phyloP scores from a whole-genome alignment of 495 filamentous ascomycete genomes.

The Aspergillus egyptiacus region DNA sequence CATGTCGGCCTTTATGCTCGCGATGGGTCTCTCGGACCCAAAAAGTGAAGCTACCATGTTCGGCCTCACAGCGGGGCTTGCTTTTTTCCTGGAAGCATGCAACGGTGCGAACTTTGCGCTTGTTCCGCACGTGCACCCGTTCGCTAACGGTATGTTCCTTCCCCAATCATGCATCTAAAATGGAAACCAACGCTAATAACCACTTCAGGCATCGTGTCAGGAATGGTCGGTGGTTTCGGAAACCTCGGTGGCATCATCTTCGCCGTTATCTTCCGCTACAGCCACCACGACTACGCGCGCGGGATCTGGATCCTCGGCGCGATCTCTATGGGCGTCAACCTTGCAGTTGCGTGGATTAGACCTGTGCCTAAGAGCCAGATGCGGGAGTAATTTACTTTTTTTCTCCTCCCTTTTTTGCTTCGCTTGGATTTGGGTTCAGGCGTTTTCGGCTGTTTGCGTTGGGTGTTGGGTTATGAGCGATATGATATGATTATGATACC shows the following conservation, averaged over 20 bases:
- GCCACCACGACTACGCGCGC: constrained; percentile 56
- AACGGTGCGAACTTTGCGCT: constrained; percentile 85
- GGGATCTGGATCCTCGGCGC: constrained; percentile 78
- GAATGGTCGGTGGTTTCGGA: constrained; percentile 69
- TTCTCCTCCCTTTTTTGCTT: neutral
- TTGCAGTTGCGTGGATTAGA: constrained; percentile 64
- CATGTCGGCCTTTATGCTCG: constrained; percentile 61
- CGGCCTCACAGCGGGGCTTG: constrained; percentile 66
- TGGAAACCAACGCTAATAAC: constrained; percentile 7
- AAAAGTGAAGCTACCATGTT: constrained; percentile 60
- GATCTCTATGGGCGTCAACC: constrained; percentile 62
- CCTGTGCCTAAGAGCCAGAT: constrained; percentile 50
- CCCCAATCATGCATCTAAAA: neutral
- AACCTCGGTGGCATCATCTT: constrained; percentile 86
- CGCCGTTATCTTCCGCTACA: constrained; percentile 78
- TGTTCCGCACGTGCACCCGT: constrained; percentile 77
- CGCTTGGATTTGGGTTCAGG: neutral
- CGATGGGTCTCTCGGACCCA: constrained; percentile 63
- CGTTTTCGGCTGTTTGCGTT: neutral
- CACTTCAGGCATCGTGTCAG: constrained; percentile 61
- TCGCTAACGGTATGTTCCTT: constrained; percentile 53
- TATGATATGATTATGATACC: too few species aligned
- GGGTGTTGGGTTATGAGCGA: neutral
- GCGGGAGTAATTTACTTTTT: constrained; percentile 7
- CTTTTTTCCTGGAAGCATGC: constrained; percentile 75